Percentiles rank a stretch among this genome's conserved stretches.
These are phyloP conservation scores for Penicillium oxalicum DNA, from an alignment of 2,329 filamentous ascomycete genomes.

Conservation along the genomic window DNA sequence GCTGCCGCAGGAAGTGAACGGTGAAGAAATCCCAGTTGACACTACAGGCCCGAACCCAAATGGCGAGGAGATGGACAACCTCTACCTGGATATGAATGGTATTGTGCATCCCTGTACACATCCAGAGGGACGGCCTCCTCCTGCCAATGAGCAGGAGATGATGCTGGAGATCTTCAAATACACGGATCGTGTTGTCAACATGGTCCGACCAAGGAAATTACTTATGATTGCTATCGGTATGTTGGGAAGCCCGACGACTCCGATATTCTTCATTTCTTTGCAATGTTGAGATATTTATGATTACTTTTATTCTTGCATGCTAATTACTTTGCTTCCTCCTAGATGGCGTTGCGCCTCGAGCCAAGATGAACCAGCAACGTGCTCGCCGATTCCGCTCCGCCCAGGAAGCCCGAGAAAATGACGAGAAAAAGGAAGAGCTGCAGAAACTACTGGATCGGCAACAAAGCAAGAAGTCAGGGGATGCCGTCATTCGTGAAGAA, in stretches of 20 bases:
- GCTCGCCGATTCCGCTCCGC: slow-evolving; percentile 91
- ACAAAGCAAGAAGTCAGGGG: slow-evolving; percentile 55
- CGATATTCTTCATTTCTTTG: not conserved
- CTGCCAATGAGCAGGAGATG: slow-evolving; percentile 96
- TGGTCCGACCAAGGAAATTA: slow-evolving; percentile 92
- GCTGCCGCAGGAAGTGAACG: slow-evolving; percentile 73
- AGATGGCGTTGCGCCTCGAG: slow-evolving; percentile 95
- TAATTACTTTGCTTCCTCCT: slow-evolving; percentile 1
- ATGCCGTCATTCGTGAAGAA: slow-evolving; percentile 56
- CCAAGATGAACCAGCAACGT: slow-evolving; percentile 99
- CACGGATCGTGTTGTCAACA: slow-evolving; percentile 97
- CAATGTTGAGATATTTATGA: too few species aligned
- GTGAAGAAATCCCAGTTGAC: slow-evolving; percentile 76
- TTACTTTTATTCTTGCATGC: not conserved
- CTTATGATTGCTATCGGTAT: slow-evolving; percentile 93
- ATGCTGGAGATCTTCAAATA: slow-evolving; percentile 98
- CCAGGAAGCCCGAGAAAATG: slow-evolving; percentile 90
- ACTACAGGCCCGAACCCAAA: slow-evolving; percentile 84
- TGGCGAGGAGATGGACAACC: slow-evolving; percentile 94
- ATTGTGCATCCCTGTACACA: slow-evolving; percentile 99
- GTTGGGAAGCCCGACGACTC: slow-evolving; percentile 4
- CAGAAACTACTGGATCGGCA: slow-evolving; percentile 77
- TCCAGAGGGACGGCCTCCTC: slow-evolving; percentile 85
- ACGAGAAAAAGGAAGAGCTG: slow-evolving; percentile 82
- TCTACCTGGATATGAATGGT: slow-evolving; percentile 99